Base-by-base conservation (phyloP, 495 filamentous ascomycete genomes). In the Aspergillus asperescens region DNA sequence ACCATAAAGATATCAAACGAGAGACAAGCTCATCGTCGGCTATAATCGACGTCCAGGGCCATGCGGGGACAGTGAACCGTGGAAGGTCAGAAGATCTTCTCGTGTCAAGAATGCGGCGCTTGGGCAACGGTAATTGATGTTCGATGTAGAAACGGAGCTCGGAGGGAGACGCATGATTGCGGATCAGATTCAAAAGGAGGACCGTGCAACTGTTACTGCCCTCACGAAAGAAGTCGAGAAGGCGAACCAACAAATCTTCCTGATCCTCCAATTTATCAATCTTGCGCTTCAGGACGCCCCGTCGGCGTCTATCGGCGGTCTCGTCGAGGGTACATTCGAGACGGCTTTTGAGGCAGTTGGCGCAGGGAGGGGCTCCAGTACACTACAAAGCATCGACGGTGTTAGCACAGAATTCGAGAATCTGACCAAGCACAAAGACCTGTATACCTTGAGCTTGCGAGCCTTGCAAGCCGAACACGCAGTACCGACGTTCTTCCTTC, bases 11-110 rank as follows among this genome's bases (percentile, higher is more conserved):
- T 0, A 77, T 50, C 18, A 76, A 58, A 32, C 68, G 64, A 22
- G 73, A 75, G 6, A 77, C 71, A 34, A 77, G 56, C 5, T 65
- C 68, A 29, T 71, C 62, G 41, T 73, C 65, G 19, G 63, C 60
- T 3, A 63, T 63, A 23, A 76, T 61, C 1, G 37, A 59, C 0
- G 74, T 77, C 74, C 74, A 77, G 2, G 70, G 68, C 1, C 34
- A 54, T 2, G 72, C 64, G 3, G 67, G 66, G 0, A 75, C 66
- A 9, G 55, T 56, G 37, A 69, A 59, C 1, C 48, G 28, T 7
- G 65, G 63, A 19, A 56, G 47, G 40, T 66, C 56, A 1, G 59
- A 57, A 12, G 62, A 43, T 10, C 57, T 54, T 41, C 55, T 57
- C 1, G 57, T 55, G 37, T 64, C 59, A 37, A 68, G 50, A 4